Base-by-base conservation (phyloP, 2,329 filamentous ascomycete genomes). In the Colletotrichum somersetense region DNA sequence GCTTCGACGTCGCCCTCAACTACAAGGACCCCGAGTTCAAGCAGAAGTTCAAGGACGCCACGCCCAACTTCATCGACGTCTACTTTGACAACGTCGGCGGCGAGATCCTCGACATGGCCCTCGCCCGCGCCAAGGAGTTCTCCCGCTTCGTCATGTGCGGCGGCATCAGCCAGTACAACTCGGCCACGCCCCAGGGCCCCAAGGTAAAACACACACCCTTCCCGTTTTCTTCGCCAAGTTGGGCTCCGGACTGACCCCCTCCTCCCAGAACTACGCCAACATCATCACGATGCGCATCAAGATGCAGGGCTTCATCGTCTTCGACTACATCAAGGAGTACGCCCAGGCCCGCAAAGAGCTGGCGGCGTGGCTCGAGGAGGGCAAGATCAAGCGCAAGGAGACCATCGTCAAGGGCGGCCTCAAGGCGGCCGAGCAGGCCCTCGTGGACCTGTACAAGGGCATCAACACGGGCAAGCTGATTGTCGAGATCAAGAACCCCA, bases 11-110 rank as follows among this genome's bases (percentile, higher is more conserved):
- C 12, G 91, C 89, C 0, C 77, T 93, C 70, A 92, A 93, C 81
- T 93, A 93, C 83, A 93, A 93, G 84, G 86, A 86, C 56, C 75
- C 83, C 18, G 87, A 89, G 68, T 93, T 92, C 78, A 85, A 82
- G 76, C 80, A 85, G 72, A 85, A 91, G 79, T 88, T 93, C 76
- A 85, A 86, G 74, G 86, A 85, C 53, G 89, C 88, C 5, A 92
- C 91, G 23, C 80, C 81, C 67, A 81, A 87, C 73, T 85, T 86
- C 74, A 92, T 91, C 67, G 89, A 92, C 80, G 89, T 94, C 18
- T 94, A 90, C 81, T 94, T 90, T 79, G 92, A 94, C 80, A 93
- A 93, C 82, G 90, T 92, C 26, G 92, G 91, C 14, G 92, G 92
- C 7, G 90, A 92, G 73, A 91, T 93, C 66, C 84, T 94, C 40